Conservation (phyloP, 176 grass and related monocot genomes). For the Phragmites australis region DNA sequence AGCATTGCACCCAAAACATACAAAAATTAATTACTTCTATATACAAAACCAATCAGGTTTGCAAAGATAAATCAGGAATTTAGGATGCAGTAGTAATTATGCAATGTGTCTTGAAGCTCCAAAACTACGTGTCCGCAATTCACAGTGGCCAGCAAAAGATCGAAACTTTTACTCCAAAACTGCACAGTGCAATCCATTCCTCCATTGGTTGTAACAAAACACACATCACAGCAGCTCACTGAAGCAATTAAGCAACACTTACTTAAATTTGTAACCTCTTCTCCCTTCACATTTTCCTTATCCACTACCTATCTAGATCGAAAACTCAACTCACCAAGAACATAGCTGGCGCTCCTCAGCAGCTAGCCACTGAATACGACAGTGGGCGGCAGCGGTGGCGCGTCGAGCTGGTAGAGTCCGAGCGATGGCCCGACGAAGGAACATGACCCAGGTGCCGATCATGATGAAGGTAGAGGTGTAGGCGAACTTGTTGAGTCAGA, state of each 20-base stretch:
- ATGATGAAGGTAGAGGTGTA: slow-evolving; percentile 89
- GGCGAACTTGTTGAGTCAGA: slow-evolving; percentile 96
- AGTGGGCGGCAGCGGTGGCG: slow-evolving; percentile 57
- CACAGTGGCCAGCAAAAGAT: slow-evolving; percentile 1
- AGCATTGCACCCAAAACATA: neutral
- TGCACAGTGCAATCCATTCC: neutral
- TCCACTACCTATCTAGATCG: slow-evolving; percentile 27
- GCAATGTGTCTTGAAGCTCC: neutral
- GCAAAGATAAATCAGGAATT: neutral
- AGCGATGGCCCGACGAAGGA: slow-evolving; percentile 86
- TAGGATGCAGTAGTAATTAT: neutral
- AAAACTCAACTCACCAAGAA: neutral
- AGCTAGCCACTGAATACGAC: slow-evolving; percentile 41
- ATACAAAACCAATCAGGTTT: neutral
- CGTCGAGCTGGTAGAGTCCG: slow-evolving; percentile 84
- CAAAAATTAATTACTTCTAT: neutral
- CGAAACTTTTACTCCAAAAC: slow-evolving; percentile 11
- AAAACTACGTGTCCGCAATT: neutral
- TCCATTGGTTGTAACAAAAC: neutral
- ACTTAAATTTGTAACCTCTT: neutral
- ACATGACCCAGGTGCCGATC: slow-evolving; percentile 77
- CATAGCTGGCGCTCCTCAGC: neutral
- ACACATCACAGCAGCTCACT: neutral
- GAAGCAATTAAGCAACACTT: neutral
- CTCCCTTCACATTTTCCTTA: neutral